These are phyloP conservation scores for Clonostachys rhizophaga DNA, from an alignment of 2,329 filamentous ascomycete genomes.

Conservation along the genomic window DNA sequence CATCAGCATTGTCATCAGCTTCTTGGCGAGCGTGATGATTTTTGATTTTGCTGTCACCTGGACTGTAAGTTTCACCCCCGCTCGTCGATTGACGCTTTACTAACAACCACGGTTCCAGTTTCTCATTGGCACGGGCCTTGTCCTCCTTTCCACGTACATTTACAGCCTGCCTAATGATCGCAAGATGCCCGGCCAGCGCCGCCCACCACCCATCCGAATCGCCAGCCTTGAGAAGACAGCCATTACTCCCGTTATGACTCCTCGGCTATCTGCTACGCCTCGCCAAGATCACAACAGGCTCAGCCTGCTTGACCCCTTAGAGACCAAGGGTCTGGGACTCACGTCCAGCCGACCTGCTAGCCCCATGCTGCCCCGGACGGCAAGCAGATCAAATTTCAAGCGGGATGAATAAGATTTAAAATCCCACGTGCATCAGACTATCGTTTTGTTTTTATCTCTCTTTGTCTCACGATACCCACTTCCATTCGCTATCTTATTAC, in stretches of 20 bases:
- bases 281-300: conserved; percentile 10
- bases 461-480: background rate
- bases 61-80: conserved; percentile 52
- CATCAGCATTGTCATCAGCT: conserved; percentile 85
- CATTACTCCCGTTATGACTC: conserved; percentile 43
- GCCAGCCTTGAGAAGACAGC: conserved; percentile 73
- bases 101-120: conserved; percentile 51
- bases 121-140: conserved; percentile 71
- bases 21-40: conserved; percentile 78
- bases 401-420: background rate
- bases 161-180: conserved; percentile 68
- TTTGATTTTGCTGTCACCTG: conserved; percentile 74
- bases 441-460: background rate
- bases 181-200: conserved; percentile 36
- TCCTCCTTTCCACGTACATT: conserved; percentile 78
- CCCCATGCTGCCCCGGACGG: conserved; percentile 32
- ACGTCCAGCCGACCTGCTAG: conserved; percentile 42
- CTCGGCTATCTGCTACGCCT: conserved; percentile 4
- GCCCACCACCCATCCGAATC: conserved; percentile 63
- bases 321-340: conserved; percentile 24
- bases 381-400: conserved; percentile 27
- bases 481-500: background rate
- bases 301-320: conserved; percentile 28
- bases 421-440: no score
- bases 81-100: background rate